Base-by-base conservation (phyloP, 208 protist species). In the Angomonas ambiguus region DNA sequence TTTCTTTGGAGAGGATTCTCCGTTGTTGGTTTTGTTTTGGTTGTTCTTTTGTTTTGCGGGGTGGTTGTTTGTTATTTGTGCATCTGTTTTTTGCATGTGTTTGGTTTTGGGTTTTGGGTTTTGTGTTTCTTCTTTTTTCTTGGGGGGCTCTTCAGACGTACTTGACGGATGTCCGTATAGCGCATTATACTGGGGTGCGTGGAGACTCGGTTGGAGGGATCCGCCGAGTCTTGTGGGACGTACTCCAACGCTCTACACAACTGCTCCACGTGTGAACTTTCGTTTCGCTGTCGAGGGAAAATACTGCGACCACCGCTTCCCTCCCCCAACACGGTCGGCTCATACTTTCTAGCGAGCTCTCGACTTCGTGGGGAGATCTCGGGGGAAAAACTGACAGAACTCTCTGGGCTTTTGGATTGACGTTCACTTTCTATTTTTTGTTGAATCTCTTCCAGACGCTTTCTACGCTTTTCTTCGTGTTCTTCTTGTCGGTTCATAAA, bases 1-100 rank as follows among this genome's bases (percentile, higher is more conserved):
- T n/a, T 56, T 56, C 49, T 56, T n/a, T 11, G 16, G 22, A 16
- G 49, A 56, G n/a, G n/a, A 28, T 56, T 56, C n/a, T n/a, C n/a
- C n/a, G n/a, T n/a, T n/a, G n/a, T 16, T 56, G 11, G 10, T 22
- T 11, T 56, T 8, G n/a, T 28, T 16, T 56, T 8, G 49, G n/a
- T 56, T 56, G n/a, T n/a, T n/a, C n/a, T n/a, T 41, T 5, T 41
- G 35, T 41, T 13, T 41, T 41, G 35, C 35, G 35, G 35, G 35
- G 35, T 41, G 8, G 35, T 41, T 13, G 5, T 32, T 22, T 59
- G 10, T 8, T 56, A 28, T 22, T 56, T n/a, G 18, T 56, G 22
- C 5, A 22, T 48, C n/a, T n/a, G n/a, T 24, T 56, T 56, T 16
- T 56, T 24, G 10, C 49, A 22, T 56, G 10, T 22, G 8, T 16